Evolutionary conservation across 2,329 filamentous ascomycete species (phyloP).

Genomic region (Phoma herbarum): DNA sequence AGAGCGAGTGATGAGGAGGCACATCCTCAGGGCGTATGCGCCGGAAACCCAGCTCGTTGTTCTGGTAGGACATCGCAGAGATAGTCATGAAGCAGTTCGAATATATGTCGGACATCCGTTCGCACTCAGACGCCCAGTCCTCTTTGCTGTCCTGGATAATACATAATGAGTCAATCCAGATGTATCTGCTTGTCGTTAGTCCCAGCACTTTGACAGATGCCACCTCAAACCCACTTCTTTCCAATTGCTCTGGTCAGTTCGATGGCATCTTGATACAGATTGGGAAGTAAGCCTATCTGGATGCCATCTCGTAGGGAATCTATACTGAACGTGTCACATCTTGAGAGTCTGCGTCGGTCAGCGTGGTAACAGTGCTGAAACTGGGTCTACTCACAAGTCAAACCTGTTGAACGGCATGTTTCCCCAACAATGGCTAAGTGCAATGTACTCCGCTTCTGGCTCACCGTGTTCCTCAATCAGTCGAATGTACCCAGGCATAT

Average conservation of each 20-base stretch:
- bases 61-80: conserved; percentile 19
- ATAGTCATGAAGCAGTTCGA: conserved; percentile 15
- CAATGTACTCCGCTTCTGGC: conserved; percentile 4
- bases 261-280: conserved; percentile 17
- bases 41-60: conserved; percentile 11
- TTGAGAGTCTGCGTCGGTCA: conserved; percentile 4
- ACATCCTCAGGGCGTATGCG: not conserved
- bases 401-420: conserved; percentile 8
- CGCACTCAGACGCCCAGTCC: conserved; percentile 16
- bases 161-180: conserved; percentile 21
- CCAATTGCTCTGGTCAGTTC: conserved; percentile 7
- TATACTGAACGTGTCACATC: conserved; percentile 13
- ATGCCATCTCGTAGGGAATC: conserved; percentile 5
- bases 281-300: conserved; percentile 3
- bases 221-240: not conserved
- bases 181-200: conserved; percentile 9
- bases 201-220: too few relatives aligned
- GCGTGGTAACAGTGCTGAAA: too few relatives aligned
- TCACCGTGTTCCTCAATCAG: conserved; percentile 7
- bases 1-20: conserved; percentile 3
- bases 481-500: conserved; percentile 1
- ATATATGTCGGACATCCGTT: conserved; percentile 13
- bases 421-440: conserved; percentile 28
- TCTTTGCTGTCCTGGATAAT: conserved; percentile 20
- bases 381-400: conserved; percentile 8